phyloP scores from a whole-genome alignment of 2,329 filamentous ascomycete species.

The Penicillium sp. region DNA sequence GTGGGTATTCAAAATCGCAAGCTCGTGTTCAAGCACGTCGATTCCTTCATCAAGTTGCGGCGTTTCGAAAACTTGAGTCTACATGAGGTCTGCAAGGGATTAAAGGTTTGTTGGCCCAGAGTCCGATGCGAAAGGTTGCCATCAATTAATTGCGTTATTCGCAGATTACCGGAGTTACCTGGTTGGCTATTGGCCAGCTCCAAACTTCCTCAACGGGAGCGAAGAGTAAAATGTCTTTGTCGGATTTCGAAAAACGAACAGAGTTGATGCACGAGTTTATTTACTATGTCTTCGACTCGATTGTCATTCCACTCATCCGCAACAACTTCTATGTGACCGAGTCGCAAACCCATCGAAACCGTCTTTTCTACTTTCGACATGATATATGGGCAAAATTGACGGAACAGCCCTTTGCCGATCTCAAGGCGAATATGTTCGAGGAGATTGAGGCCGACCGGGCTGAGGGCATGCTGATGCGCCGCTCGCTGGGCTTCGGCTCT shows the following conservation, averaged over 20 bases:
- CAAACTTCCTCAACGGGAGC: constrained; percentile 21
- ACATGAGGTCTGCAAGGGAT: constrained; percentile 67
- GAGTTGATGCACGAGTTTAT: constrained; percentile 80
- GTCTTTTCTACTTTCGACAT: constrained; percentile 88
- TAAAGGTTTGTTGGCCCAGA: constrained; percentile 55
- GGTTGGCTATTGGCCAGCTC: constrained; percentile 58
- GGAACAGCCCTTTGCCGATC: constrained; percentile 61
- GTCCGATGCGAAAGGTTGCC: constrained; percentile 1
- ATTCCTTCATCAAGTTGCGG: constrained; percentile 69
- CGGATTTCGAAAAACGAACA: constrained; percentile 67
- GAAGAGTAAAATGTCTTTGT: constrained; percentile 55
- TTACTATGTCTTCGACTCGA: constrained; percentile 88
- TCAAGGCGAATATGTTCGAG: constrained; percentile 72
- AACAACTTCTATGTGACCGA: constrained; percentile 94
- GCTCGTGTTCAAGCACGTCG: constrained; percentile 60
- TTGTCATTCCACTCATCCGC: constrained; percentile 78
- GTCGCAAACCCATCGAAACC: constrained; percentile 70
- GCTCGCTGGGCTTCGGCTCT: constrained; percentile 68
- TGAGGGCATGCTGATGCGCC: constrained; percentile 52
- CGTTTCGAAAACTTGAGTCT: constrained; percentile 76
- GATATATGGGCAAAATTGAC: constrained; percentile 78
- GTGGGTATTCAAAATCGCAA: constrained; percentile 55
- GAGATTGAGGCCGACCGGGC: constrained; percentile 60
- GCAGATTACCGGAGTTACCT: constrained; percentile 62
- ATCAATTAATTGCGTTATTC: constrained; percentile 1